Evolutionary conservation across 2,329 filamentous ascomycete genomes (phyloP), one percentile per base, ranked within the genome.

Genomic region (Nemania bipapillata): DNA sequence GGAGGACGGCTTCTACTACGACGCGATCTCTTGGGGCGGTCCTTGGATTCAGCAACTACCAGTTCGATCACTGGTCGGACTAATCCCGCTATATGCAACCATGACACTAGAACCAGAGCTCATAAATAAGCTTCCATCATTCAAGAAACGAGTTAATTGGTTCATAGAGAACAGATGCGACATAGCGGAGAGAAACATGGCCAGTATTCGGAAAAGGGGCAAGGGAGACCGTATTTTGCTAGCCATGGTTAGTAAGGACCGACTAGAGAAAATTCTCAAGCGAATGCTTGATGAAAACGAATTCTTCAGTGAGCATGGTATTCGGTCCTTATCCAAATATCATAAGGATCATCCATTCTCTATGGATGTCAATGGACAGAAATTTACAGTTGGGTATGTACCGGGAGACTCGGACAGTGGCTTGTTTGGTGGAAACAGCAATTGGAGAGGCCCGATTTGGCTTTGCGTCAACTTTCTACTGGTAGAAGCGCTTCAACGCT

Each of bases 361-460:
- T 0, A 98, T 98, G 95, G 91, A 97, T 62, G 95, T 97, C 68
- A 97, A 98, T 73, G 94, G 93, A 0, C 93, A 97, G 79, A 87
- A 86, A 32, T 98, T 97, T 83, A 88, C 90, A 65, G 95, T 98
- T 47, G 88, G 90, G 74, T 98, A 98, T 77, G 89, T 98, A 20
- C 90, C 96, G 1, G 96, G 95, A n/a, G 95, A 98, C 78, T 97
- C 95, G 0, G 94, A 98, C 82, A 97, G 92, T 76, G 93, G 93
- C 3, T 87, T 98, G 4, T 98, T 98, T 77, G 95, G 95, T 61
- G 95, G 95, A 73, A 98, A 98, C 86, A 97, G 94, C 80, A 98
- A 98, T 81, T 98, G 95, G 95, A 89, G 95, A 82, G 95, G 92
- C 0, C 95, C 96, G 0, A 95, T 97, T 74, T 98, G 95, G 95